A percentile compares a stretch with the other conserved stretches of the same genome.
These are phyloP conservation scores for Chlorophyllum brunneum DNA, from an alignment of 768 basidiomycete genomes.

Conservation along the genomic window DNA sequence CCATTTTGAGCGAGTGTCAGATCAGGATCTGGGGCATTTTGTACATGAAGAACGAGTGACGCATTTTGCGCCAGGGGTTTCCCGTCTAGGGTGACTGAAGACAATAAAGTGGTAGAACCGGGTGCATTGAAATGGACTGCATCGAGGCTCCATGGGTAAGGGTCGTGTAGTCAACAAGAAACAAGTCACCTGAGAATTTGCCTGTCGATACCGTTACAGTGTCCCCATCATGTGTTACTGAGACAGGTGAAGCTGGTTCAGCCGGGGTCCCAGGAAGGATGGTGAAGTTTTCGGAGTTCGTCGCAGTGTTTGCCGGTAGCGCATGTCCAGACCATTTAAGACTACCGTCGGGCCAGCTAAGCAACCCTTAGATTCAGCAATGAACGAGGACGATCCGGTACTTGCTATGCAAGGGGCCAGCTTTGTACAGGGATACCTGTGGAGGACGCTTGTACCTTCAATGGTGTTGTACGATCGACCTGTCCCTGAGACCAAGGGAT, in stretches of 20 bases:
- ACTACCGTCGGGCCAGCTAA: slow-evolving; percentile 35
- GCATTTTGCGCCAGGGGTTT: slow-evolving; percentile 26
- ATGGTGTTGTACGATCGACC: slow-evolving; percentile 33
- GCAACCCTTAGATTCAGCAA: not conserved
- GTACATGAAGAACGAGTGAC: slow-evolving; percentile 27
- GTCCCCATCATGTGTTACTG: slow-evolving; percentile 21
- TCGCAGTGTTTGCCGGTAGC: slow-evolving; percentile 24
- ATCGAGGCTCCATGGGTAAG: not conserved
- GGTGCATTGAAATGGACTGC: slow-evolving; percentile 29
- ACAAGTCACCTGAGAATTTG: slow-evolving; percentile 26
- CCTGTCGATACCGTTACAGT: slow-evolving; percentile 30
- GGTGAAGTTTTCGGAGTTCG: slow-evolving; percentile 18
- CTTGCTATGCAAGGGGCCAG: slow-evolving; percentile 36
- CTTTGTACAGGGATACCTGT: slow-evolving; percentile 18
- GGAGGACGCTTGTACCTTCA: slow-evolving; percentile 7
- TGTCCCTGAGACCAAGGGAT: slow-evolving; percentile 34
- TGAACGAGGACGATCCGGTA: not conserved
- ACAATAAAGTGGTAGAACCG: slow-evolving; percentile 25
- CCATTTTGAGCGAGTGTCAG: slow-evolving; percentile 13
- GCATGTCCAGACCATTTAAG: slow-evolving; percentile 38
- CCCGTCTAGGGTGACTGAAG: slow-evolving; percentile 25
- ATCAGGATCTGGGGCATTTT: slow-evolving; percentile 31
- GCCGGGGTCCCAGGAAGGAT: slow-evolving; percentile 28
- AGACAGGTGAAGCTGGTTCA: slow-evolving; percentile 28
- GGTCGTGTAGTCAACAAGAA: not conserved